Evolutionary conservation across 1,284 basidiomycete genomes (phyloP).

Genomic region (Rhodotorula mucilaginosa): DNA sequence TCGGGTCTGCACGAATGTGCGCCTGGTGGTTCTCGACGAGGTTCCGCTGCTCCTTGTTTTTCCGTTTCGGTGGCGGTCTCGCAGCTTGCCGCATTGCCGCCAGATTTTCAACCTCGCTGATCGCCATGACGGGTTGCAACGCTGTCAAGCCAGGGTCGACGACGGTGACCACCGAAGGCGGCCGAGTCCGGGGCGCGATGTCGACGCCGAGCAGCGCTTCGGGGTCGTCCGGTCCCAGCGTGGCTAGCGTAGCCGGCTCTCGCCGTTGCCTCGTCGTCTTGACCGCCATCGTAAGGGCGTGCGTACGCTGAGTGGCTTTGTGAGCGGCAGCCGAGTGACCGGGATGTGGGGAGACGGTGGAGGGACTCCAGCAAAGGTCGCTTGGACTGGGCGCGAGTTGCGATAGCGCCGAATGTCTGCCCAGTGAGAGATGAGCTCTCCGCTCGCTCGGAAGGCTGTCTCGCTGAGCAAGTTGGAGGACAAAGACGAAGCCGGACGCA

Average conservation of each 20-base stretch:
- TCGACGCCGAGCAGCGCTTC: constrained; percentile 26
- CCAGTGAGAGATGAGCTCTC: no score
- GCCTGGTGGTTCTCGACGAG: constrained; percentile 19
- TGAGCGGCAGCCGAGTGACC: no score
- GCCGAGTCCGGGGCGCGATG: constrained; percentile 17
- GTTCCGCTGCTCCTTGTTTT: constrained; percentile 22
- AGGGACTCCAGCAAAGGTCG: background rate
- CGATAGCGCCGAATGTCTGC: no score
- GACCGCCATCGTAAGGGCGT: background rate
- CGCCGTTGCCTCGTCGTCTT: background rate
- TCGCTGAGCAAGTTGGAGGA: no score
- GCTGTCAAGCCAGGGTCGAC: constrained; percentile 17
- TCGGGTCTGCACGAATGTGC: constrained; percentile 26
- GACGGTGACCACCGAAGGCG: background rate
- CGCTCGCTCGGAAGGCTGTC: no score
- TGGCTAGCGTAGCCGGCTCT: background rate
- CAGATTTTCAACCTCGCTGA: background rate
- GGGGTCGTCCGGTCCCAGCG: constrained; percentile 27
- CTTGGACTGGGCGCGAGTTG: no score
- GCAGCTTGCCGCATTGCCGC: background rate
- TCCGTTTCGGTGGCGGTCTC: background rate
- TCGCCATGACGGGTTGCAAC: constrained; percentile 11
- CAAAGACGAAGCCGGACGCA: no score
- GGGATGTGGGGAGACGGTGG: background rate
- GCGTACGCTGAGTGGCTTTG: no score